These are phyloP conservation scores for Boletellus ananas DNA, from an alignment of 768 basidiomycete genomes.

Conservation along the genomic window DNA sequence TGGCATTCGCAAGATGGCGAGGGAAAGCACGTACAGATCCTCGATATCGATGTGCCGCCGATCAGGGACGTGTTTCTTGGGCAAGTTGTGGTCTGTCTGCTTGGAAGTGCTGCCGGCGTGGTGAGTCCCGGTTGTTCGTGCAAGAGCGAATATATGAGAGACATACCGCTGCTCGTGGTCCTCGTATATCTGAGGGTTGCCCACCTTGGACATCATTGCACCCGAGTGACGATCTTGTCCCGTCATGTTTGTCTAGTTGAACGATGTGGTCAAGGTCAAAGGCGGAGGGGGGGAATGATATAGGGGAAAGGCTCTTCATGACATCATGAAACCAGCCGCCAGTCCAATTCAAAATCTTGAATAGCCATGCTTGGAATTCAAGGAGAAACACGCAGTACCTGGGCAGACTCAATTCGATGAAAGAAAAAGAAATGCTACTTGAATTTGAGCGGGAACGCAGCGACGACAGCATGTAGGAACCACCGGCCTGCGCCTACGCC, in stretches of 20 bases:
- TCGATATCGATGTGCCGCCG: slow-evolving; percentile 38
- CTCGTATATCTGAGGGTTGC: slow-evolving; percentile 46
- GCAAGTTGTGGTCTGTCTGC: slow-evolving; percentile 10
- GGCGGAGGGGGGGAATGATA: not conserved
- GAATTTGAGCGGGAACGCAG: too few relatives aligned
- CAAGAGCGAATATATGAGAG: not conserved
- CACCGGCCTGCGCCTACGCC: slow-evolving; percentile 29
- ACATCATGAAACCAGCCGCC: slow-evolving; percentile 9
- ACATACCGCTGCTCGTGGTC: slow-evolving; percentile 47
- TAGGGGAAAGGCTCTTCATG: slow-evolving; percentile 5
- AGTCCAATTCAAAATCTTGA: slow-evolving; percentile 3
- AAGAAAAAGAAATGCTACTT: too few relatives aligned
- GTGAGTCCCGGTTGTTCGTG: slow-evolving; percentile 1
- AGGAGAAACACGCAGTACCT: too few relatives aligned
- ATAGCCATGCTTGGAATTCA: too few relatives aligned
- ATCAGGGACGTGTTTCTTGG: slow-evolving; percentile 20
- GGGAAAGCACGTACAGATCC: slow-evolving; percentile 11
- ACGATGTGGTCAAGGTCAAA: too few relatives aligned
- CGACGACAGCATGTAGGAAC: slow-evolving; percentile 21
- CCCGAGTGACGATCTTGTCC: slow-evolving; percentile 18
- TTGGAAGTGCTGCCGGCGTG: slow-evolving; percentile 21
- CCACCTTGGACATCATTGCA: slow-evolving; percentile 50
- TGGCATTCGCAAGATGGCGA: too few relatives aligned
- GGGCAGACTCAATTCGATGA: too few relatives aligned
- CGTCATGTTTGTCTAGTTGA: slow-evolving; percentile 15